Evolutionary conservation across 2,329 filamentous ascomycete genomes (phyloP), one percentile per base, ranked within the genome.

Genomic region (Xylaria sp.): DNA sequence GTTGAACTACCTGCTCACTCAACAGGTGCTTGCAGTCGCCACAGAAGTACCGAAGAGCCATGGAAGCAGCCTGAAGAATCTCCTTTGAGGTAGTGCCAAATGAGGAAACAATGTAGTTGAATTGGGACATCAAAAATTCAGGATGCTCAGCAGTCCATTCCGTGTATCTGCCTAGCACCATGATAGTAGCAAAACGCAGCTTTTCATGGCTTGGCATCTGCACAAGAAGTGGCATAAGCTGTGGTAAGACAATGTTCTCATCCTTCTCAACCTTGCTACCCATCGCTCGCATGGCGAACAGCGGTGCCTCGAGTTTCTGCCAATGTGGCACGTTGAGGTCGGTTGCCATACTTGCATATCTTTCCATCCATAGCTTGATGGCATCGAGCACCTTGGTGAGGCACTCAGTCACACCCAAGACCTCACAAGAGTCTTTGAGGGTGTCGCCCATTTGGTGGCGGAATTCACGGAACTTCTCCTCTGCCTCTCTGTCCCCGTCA

Each of bases 391-490:
- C 92, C 80, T 99, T 99, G 71, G 88, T 89, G 53, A 99, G 84
- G 74, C 96, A 98, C 69, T 97, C 92, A 0, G 93, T 91, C 11
- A 97, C 92, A 10, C 95, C 95, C 82, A 99, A 94, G 45, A 99
- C 95, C 77, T 97, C 92, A 79, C 96, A 99, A 61, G 93, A 93
- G 76, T 99, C 96, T 81, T 99, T 99, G 56, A 99, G 86, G 0
- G 97, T 96, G 77, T 99, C 96, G 39, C 96, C 96, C 93, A 99
- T 98, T 60, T 93, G 90, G 77, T 99, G 96, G 71, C 96, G 87
- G 83, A 98, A 99, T 75, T 97, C 93, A 54, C 96, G 89, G 81
- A 99, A 99, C 78, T 96, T 97, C 74, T 99, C 96, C 79, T 99
- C 96, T 67, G 93, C 90, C 77, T 98, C 96, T 45, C 95, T 90